Evolutionary conservation across 2,329 filamentous ascomycete species (phyloP), one percentile per base, ranked within the genome.

Genomic region (Aspergillus ochraceoroseus): DNA sequence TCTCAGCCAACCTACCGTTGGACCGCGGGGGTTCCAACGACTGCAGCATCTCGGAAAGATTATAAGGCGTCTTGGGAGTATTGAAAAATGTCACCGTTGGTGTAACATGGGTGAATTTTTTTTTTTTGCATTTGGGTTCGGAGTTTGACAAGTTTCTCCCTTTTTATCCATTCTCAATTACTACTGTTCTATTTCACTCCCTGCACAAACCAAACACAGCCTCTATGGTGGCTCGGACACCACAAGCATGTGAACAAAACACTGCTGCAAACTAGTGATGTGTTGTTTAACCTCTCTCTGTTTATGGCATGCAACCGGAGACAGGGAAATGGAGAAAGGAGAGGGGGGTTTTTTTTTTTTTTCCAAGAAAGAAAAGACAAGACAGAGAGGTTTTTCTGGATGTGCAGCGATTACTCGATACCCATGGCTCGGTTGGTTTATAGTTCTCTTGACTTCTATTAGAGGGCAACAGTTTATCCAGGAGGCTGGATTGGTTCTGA

Each of bases 11-110:
- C 20, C 34, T n/a, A 11, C 11, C 26, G 25, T 40, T 37, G 23
- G 29, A 23, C 27, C 35, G 18, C 29, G 29, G 26, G 22, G 30
- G 33, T 33, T n/a, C 40, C 26, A 40, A 36, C 15, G n/a, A 25
- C 19, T 40, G 34, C 41, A 38, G 32, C 39, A 47, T 55, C 37
- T 45, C 46, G 40, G 48, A 37, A 50, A 43, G 46, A 38, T 50
- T 46, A 51, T 48, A 54, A 41, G 58, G 58, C 58, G 59, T 62
- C 56, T 48, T 51, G 48, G 56, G 53, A 52, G 48, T 55, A 42
- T 47, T 38, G 47, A 40, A 36, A 48, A 36, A 46, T 43, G 41
- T 37, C 46, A 42, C 47, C 36, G 47, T 47, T 27, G 26, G 43
- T 32, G 40, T 50, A 44, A 14, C 29, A 34, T 45, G n/a, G n/a